Conservation (phyloP, 2,329 filamentous ascomycete species). For the Ilyonectria mors-panacis region DNA sequence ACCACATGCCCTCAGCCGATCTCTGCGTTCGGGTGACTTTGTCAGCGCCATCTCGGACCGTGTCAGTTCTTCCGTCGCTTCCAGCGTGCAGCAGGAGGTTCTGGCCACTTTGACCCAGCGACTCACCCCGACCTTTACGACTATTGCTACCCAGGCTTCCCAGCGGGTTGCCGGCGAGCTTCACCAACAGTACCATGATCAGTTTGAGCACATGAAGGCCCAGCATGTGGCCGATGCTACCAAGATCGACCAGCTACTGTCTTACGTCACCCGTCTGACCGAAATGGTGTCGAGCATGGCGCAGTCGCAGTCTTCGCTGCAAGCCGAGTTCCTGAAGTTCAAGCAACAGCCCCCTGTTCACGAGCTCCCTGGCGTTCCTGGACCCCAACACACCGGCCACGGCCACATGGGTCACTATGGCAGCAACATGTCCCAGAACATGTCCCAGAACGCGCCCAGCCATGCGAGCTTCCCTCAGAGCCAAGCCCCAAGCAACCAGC, state of each 20-base stretch:
- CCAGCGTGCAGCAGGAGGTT: slow-evolving; percentile 80
- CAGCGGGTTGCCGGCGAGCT: slow-evolving; percentile 79
- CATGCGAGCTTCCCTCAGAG: slow-evolving; percentile 54
- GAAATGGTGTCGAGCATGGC: slow-evolving; percentile 81
- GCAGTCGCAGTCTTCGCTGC: slow-evolving; percentile 76
- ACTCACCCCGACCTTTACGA: slow-evolving; percentile 77
- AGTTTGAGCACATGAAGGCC: slow-evolving; percentile 66
- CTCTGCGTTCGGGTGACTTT: slow-evolving; percentile 80
- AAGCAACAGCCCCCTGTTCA: slow-evolving; percentile 64
- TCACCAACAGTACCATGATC: slow-evolving; percentile 71
- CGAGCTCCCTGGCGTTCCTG: slow-evolving; percentile 56
- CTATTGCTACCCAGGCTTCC: slow-evolving; percentile 75
- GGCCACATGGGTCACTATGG: slow-evolving; percentile 49
- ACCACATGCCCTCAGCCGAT: slow-evolving; percentile 70
- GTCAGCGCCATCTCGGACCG: slow-evolving; percentile 79
- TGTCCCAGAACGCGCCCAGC: slow-evolving; percentile 42
- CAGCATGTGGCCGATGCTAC: slow-evolving; percentile 65
- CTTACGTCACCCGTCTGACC: slow-evolving; percentile 75
- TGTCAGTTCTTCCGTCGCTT: slow-evolving; percentile 76
- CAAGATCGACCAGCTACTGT: slow-evolving; percentile 82
- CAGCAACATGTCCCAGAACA: slow-evolving; percentile 43
- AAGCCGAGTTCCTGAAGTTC: slow-evolving; percentile 73
- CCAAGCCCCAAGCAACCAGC: slow-evolving; percentile 53
- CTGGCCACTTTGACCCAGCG: slow-evolving; percentile 71
- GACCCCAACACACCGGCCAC: slow-evolving; percentile 40